phyloP scores from a whole-genome alignment of 2,329 filamentous ascomycete species.

The Helotiales sp. region DNA sequence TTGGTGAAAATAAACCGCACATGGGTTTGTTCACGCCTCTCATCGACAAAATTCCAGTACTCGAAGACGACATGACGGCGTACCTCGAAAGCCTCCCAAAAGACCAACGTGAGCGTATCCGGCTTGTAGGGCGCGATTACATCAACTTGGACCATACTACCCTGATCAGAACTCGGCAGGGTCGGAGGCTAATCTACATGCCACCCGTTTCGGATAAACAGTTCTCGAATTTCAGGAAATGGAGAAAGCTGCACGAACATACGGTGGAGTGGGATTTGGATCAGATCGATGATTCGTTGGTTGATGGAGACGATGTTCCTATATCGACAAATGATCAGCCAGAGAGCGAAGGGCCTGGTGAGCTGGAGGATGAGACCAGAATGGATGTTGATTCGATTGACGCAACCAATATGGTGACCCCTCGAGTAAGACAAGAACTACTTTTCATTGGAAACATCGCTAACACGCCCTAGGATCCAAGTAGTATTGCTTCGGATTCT shows the following conservation, averaged over 20 bases:
- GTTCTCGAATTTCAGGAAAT: not conserved
- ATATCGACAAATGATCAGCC: not conserved
- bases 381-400: too few relatives aligned
- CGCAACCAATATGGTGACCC: too few relatives aligned
- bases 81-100: not conserved
- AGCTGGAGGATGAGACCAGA: too few relatives aligned
- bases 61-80: not conserved
- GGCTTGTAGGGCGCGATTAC: not conserved
- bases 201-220: not conserved
- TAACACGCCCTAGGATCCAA: too few relatives aligned
- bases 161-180: not conserved
- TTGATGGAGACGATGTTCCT: not conserved
- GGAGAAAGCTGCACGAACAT: not conserved
- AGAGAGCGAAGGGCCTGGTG: too few relatives aligned
- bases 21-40: not conserved
- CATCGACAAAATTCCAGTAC: not conserved
- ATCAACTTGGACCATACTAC: not conserved
- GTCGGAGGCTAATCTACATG: not conserved
- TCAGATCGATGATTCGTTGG: not conserved
- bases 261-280: not conserved
- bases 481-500: too few relatives aligned
- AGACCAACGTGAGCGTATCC: not conserved
- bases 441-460: too few relatives aligned
- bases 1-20: not conserved
- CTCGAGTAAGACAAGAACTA: too few relatives aligned